Percentiles rank a stretch among this genome's conserved stretches.
Conservation (phyloP, 2,329 filamentous ascomycete genomes). For the Seiridium unicorne region DNA sequence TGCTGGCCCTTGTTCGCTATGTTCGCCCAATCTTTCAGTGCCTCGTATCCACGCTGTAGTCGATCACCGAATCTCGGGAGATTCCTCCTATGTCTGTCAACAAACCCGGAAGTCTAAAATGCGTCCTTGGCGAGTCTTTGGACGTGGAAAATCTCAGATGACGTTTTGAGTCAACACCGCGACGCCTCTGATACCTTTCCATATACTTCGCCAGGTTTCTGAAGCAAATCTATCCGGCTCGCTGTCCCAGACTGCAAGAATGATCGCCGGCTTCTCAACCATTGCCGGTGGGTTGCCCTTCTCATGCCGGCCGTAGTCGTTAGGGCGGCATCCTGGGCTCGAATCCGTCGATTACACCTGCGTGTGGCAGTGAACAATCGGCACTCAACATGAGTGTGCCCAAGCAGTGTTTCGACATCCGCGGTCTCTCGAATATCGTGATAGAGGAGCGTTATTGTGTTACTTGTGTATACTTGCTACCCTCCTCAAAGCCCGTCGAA, state of each 20-base stretch:
- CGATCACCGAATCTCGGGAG: too few relatives aligned
- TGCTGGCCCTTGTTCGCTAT: too few relatives aligned
- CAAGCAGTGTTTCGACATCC: conserved; percentile 41
- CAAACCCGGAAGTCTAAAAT: conserved; percentile 47
- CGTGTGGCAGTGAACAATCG: too few relatives aligned
- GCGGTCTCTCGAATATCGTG: conserved; percentile 56
- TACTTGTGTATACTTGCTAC: conserved; percentile 44
- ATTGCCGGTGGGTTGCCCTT: conserved; percentile 72
- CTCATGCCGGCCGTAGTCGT: conserved; percentile 55
- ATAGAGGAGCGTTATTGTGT: conserved; percentile 35
- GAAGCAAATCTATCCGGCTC: conserved; percentile 39
- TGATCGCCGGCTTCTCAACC: conserved; percentile 62
- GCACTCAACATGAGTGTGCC: neutral
- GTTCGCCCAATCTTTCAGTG: too few relatives aligned
- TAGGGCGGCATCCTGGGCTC: conserved; percentile 30
- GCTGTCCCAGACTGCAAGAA: conserved; percentile 48
- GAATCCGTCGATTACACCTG: too few relatives aligned
- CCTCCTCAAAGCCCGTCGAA: conserved; percentile 45
- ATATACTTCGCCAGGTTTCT: conserved; percentile 56
- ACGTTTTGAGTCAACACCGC: conserved; percentile 65
- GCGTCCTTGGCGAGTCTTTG: conserved; percentile 58
- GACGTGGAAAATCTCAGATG: conserved; percentile 66
- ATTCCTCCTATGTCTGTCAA: conserved; percentile 18
- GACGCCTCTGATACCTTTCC: conserved; percentile 56
- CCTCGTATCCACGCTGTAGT: too few relatives aligned